phyloP scores from a whole-genome alignment of 352 stramenopile species.

The Phytophthora megakarya region DNA sequence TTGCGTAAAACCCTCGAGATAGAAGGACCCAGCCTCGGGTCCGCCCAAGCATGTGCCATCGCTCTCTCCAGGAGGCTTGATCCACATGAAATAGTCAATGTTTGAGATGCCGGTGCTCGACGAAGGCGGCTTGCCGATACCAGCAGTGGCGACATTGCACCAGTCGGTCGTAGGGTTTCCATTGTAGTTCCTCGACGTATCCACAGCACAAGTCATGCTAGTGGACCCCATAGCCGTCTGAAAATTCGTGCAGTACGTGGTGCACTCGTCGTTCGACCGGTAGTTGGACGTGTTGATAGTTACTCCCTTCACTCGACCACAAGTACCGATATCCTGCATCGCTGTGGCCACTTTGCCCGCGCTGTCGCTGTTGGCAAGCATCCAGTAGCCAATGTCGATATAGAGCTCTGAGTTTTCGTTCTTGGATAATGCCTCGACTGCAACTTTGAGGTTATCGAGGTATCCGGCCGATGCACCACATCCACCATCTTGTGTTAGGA shows the following conservation, averaged over 20 bases:
- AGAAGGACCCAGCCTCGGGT: constrained; percentile 52
- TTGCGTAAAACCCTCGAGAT: constrained; percentile 48
- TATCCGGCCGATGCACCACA: constrained; percentile 50
- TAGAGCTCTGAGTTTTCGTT: constrained; percentile 70
- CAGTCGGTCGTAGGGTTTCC: constrained; percentile 47
- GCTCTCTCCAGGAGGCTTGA: constrained; percentile 63
- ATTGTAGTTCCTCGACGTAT: constrained; percentile 68
- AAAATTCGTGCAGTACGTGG: constrained; percentile 52
- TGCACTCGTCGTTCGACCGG: constrained; percentile 47
- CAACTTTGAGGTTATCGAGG: constrained; percentile 51
- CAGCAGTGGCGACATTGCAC: constrained; percentile 65
- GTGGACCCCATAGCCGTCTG: constrained; percentile 44
- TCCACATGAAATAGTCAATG: constrained; percentile 71
- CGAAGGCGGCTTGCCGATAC: constrained; percentile 54
- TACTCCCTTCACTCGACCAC: constrained; percentile 53
- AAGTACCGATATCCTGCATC: constrained; percentile 40
- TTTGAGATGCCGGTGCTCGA: constrained; percentile 43
- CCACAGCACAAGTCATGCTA: constrained; percentile 54
- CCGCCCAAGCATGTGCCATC: constrained; percentile 60
- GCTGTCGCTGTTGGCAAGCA: constrained; percentile 35
- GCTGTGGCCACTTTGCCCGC: constrained; percentile 37
- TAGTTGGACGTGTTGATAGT: constrained; percentile 79
- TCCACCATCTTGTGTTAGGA: constrained; percentile 48
- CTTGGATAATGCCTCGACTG: constrained; percentile 42
- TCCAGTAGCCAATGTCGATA: constrained; percentile 68